Evolutionary conservation across 257 asterid genomes (phyloP).

Genomic region (Petrea volubilis): DNA sequence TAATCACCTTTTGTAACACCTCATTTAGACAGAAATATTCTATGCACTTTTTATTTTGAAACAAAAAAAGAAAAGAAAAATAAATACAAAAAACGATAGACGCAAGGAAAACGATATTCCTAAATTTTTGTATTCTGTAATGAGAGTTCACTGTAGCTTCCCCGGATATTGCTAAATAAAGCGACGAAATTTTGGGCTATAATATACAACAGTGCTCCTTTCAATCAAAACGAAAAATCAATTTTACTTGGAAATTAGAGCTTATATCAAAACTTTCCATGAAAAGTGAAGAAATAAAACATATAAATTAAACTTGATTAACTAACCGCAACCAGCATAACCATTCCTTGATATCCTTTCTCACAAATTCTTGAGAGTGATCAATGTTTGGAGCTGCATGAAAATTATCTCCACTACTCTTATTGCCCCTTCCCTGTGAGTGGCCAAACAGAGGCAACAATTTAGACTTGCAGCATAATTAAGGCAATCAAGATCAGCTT

Average conservation of each 20-base stretch:
- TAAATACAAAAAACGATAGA: background rate
- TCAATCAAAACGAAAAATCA: background rate
- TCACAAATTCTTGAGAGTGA: slow-evolving; percentile 96
- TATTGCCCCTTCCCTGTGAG: slow-evolving; percentile 89
- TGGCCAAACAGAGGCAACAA: slow-evolving; percentile 28
- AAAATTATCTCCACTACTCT: slow-evolving; percentile 95
- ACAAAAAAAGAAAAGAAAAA: background rate
- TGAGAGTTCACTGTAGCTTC: slow-evolving; percentile 1
- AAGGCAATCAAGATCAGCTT: background rate
- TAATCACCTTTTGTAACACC: slow-evolving; percentile 16
- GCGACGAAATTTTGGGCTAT: background rate
- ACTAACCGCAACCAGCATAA: slow-evolving; percentile 81
- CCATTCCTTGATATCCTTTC: slow-evolving; percentile 95
- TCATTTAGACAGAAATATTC: background rate
- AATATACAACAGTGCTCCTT: background rate
- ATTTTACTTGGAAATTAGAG: background rate
- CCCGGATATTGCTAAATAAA: slow-evolving; percentile 6
- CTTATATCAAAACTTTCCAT: slow-evolving; percentile 8
- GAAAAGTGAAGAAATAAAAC: background rate
- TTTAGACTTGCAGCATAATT: slow-evolving; percentile 13
- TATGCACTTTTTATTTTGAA: background rate
- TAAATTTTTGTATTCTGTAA: background rate
- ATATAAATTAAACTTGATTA: slow-evolving; percentile 1
- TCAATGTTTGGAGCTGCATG: slow-evolving; percentile 99
- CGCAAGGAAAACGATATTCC: background rate